Conservation (phyloP, 345 rosid genomes). For the Salix koriyanagi region DNA sequence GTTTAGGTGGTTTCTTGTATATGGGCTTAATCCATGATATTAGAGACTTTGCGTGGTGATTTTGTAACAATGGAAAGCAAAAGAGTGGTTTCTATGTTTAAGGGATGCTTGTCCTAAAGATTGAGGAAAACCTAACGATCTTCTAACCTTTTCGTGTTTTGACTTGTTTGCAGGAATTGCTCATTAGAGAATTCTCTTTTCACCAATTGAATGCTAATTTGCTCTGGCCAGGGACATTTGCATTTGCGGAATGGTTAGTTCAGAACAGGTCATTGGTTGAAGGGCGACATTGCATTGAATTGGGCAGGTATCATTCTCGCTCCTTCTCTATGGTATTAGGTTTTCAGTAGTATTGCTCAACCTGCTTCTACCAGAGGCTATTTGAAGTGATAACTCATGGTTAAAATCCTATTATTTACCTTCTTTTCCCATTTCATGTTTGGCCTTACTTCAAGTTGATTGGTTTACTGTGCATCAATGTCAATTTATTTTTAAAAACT, state of each 20-base stretch:
- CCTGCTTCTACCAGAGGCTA: background rate
- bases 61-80: no score
- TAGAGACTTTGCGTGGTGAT: no score
- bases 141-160: background rate
- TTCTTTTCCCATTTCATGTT: background rate
- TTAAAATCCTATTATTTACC: background rate
- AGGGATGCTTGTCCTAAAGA: background rate
- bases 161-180: conserved; percentile 54
- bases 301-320: conserved; percentile 61
- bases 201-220: conserved; percentile 94
- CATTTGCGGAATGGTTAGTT: conserved; percentile 88
- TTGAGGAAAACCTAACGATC: no score
- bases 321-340: background rate
- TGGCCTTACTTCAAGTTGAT: background rate
- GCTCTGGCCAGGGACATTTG: conserved; percentile 95
- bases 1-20: no score
- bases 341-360: background rate
- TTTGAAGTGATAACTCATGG: background rate
- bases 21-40: no score
- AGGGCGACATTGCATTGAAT: conserved; percentile 67
- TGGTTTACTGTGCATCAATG: no score
- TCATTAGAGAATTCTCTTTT: conserved; percentile 75
- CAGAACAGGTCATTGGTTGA: conserved; percentile 41
- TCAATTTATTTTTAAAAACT: no score
- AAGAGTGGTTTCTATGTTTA: background rate